These are phyloP conservation scores for Auriscalpium microsporum DNA, from an alignment of 768 basidiomycete species.

Conservation along the genomic window DNA sequence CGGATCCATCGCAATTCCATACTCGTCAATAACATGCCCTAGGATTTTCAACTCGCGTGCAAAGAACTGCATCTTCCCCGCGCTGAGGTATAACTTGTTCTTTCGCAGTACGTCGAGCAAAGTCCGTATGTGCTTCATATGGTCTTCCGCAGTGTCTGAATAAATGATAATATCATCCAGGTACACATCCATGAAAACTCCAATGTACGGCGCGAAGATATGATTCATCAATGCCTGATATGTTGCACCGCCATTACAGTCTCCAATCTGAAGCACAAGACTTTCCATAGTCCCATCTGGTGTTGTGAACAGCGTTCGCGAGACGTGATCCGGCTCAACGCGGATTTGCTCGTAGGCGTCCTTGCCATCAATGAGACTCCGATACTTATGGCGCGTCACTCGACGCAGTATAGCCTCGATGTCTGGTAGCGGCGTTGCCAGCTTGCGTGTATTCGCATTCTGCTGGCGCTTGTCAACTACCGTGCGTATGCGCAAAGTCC, in stretches of 20 bases:
- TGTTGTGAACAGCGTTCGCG: conserved; percentile 12
- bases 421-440: conserved; percentile 21
- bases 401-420: conserved; percentile 20
- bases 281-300: conserved; percentile 34
- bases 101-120: conserved; percentile 27
- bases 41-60: conserved; percentile 22
- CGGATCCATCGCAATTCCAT: conserved; percentile 22
- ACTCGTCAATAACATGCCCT: conserved; percentile 20
- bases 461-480: conserved; percentile 22
- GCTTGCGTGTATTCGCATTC: conserved; percentile 25
- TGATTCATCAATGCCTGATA: conserved; percentile 38
- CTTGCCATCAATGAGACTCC: conserved; percentile 22
- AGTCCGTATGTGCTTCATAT: conserved; percentile 21
- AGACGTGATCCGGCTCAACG: conserved; percentile 18
- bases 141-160: conserved; percentile 22
- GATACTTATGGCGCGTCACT: conserved; percentile 14
- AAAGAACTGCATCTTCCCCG: conserved; percentile 28
- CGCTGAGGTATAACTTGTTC: conserved; percentile 31
- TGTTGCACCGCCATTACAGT: conserved; percentile 29
- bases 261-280: conserved; percentile 28
- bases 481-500: conserved; percentile 13
- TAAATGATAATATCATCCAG: conserved; percentile 22
- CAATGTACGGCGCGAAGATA: conserved; percentile 24
- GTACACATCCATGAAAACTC: conserved; percentile 22
- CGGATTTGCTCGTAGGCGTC: conserved; percentile 27